Base-by-base conservation (phyloP, 2,329 filamentous ascomycete species). In the Dryadomyces quercivorus region DNA sequence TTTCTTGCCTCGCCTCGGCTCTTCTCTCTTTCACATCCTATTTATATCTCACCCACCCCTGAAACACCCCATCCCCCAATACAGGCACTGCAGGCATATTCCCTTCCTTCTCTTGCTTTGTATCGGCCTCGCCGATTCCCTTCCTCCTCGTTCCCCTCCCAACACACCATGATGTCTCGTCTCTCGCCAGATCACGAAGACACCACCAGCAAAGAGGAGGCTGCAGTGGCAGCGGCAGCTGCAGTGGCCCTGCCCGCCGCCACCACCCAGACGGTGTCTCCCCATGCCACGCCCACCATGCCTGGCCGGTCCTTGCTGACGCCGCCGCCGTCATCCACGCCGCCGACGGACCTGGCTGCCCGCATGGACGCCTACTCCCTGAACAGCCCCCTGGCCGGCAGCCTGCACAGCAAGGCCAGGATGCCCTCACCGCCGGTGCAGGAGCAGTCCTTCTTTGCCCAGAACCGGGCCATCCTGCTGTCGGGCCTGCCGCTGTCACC, bases 401-500 rank as follows among this genome's bases (percentile, higher is more conserved):
- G 44, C 44, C 26, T 31, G 26, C 5, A 10, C 9, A 21, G 20
- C 20, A 48, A 43, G 34, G 15, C 9, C 12, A 20, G n/a, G n/a
- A 54, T 50, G 49, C 49, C 54, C 6, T 53, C 55, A 20, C 42
- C 51, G 4, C 55, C 26, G 4, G 15, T 40, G 40, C 50, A 50
- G 16, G 44, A 49, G 46, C 21, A 50, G 20, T 53, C 55, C 34
- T 55, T 59, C 16, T 57, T 50, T 22, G 55, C 57, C 3, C 55
- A 57, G 50, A 60, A 59, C 52, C 56, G 57, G 5, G 55, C 53
- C 53, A 58, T 59, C 18, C 42, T 59, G 22, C 51, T 59, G 12
- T 55, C 56, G 2, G 57, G 57, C 1, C 54, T 59, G 26, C 45
- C 57, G 0, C 51, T 44, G 20, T 55, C 57, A 3, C 55, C 55